A percentile compares a stretch with the other conserved stretches of the same genome.
Conservation (phyloP, 2,329 filamentous ascomycete genomes). For the Diaporthe ilicicola region DNA sequence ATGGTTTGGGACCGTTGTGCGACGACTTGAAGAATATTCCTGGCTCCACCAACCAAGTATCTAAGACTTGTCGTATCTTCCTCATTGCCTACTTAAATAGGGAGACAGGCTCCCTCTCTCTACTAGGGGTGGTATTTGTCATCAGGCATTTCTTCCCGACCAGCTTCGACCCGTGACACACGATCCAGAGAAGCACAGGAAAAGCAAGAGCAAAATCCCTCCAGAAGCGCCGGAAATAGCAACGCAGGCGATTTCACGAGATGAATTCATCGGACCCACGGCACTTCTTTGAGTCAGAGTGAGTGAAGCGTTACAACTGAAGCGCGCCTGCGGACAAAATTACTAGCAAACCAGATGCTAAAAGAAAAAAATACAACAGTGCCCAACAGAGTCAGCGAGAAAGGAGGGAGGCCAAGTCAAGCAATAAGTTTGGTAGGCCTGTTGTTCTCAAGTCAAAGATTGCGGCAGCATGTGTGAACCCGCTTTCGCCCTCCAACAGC, state of each 20-base stretch:
- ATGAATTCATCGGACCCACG: conserved; percentile 77
- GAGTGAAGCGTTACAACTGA: conserved; percentile 43
- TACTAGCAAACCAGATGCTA: conserved; percentile 32
- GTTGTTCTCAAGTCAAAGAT: conserved; percentile 87
- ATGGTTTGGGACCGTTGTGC: too few relatives aligned
- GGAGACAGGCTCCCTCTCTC: neutral
- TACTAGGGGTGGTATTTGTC: neutral
- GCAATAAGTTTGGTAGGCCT: conserved; percentile 84
- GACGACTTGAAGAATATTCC: neutral
- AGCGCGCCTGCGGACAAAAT: too few relatives aligned
- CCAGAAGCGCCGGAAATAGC: too few relatives aligned
- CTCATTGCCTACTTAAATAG: neutral
- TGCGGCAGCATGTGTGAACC: conserved; percentile 76
- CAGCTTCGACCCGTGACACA: too few relatives aligned
- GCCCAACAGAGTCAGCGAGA: conserved; percentile 57
- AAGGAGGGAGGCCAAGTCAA: conserved; percentile 74
- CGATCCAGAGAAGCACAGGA: neutral
- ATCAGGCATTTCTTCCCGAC: neutral
- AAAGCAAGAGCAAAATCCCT: too few relatives aligned
- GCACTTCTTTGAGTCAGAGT: conserved; percentile 95
- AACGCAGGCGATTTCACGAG: conserved; percentile 47
- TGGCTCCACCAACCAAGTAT: neutral
- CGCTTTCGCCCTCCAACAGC: conserved; percentile 61
- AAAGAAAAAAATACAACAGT: conserved; percentile 44
- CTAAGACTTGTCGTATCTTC: neutral